Base-by-base conservation (phyloP, 2,329 filamentous ascomycete genomes). In the Trichoderma sp. region DNA sequence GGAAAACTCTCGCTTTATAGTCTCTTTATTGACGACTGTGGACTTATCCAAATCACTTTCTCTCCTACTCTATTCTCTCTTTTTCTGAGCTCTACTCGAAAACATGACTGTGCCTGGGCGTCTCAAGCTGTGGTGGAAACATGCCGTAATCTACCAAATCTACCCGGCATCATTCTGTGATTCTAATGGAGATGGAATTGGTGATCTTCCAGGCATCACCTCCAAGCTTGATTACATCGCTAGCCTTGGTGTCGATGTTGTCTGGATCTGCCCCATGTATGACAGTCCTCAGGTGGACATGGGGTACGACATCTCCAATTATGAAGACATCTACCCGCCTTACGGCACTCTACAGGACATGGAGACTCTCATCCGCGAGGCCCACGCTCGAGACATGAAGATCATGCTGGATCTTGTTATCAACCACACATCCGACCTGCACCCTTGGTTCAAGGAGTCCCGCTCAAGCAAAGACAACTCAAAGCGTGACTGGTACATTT, bases 361-460 rank as follows among this genome's bases (percentile, higher is more conserved):
- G 64, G 89, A 93, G 71, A 80, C 81, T 0, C 79, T 93, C 43
- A 89, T 92, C 64, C 77, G 84, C 30, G 87, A 87, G 60, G 85
- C 88, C 53, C 90, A 92, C 73, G 80, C 85, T 18, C 85, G 90
- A 4, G 89, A 86, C 3, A 92, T 94, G 87, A 89, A 88, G 74
- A 81, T 94, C 12, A 89, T 95, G 71, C 86, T 94, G 72, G 92
- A 95, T 77, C 83, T 95, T 3, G 92, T 95, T 2, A 87, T 94
- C 73, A 95, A 94, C 75, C 92, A 95, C 78, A 94, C 92, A 0
- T 92, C 89, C 3, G 88, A 91, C 74, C 86, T 92, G 78, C 90
- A 93, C 76, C 84, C 85, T 4, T 94, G 91, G 91, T 93, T 93
- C 81, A 84, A 88, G 62, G 87, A 92, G 76, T 91, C 89, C 2